Evolutionary conservation across 2,329 filamentous ascomycete genomes (phyloP), one percentile per base, ranked within the genome.

Genomic region (Hypoxylon sp.): DNA sequence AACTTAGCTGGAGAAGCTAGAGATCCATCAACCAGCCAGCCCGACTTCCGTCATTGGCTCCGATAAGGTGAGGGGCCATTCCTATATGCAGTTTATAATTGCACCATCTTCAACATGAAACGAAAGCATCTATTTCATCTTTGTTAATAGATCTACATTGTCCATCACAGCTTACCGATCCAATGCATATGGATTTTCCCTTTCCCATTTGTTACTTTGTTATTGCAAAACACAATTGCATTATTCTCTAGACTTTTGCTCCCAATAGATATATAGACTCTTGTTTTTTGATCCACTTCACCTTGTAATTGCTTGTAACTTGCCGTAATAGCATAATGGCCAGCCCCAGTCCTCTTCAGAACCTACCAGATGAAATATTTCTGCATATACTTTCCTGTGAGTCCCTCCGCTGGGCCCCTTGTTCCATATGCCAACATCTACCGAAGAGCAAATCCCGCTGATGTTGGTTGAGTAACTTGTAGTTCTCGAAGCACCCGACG

Each of bases 321-420:
- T n/a, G n/a, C n/a, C n/a, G n/a, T n/a, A n/a, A n/a, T n/a, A n/a
- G 29, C 15, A 47, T 23, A 34, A 63, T 61, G 62, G 64, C 63
- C 51, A 52, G 31, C 26, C 47, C 40, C 40, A 62, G 57, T 47
- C 57, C 45, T 40, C 64, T 84, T 67, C 76, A 83, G 59, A 75
- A 74, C 62, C 78, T 88, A 57, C 85, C 85, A 27, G 77, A 81
- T 68, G 85, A 88, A 73, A 80, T 88, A 56, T 67, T 87, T 49
- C 75, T 84, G 55, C 80, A 86, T 63, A 81, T 88, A 59, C 71
- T 87, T 53, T 77, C 78, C 60, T 82, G 84, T 87, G 74, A 74
- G 82, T 46, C 23, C 25, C 11, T 15, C 6, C 31, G 50, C 38
- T 31, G 17, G 31, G 21, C 21, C n/a, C 32, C 23, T 19, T n/a